Percentiles rank a stretch among this genome's conserved stretches.
Evolutionary conservation across 441 rosid genomes (phyloP).

Genomic region (Euphorbia corollata): DNA sequence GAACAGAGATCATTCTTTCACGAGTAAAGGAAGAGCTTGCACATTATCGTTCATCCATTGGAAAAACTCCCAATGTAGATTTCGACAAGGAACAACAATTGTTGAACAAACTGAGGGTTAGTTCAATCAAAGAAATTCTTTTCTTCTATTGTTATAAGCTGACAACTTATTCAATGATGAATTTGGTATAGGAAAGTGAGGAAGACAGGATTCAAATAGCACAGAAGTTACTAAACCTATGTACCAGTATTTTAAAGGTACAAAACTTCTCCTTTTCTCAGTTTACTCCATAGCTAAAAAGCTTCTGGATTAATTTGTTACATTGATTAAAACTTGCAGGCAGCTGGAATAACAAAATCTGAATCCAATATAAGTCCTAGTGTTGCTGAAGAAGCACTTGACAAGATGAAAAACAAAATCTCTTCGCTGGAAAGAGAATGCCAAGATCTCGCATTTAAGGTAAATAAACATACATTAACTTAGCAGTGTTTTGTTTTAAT

Average conservation of each 20-base stretch:
- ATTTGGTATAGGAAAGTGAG: conserved; percentile 52
- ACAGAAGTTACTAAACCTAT: conserved; percentile 55
- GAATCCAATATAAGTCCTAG: conserved; percentile 46
- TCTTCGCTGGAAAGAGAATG: conserved; percentile 60
- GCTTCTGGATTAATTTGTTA: not conserved
- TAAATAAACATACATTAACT: conserved; percentile 14
- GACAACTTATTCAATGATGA: not conserved
- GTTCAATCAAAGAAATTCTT: conserved; percentile 9
- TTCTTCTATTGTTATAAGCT: not conserved
- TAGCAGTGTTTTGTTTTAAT: not conserved
- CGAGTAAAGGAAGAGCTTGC: conserved; percentile 86
- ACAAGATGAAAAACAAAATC: conserved; percentile 50
- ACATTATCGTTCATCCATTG: conserved; percentile 55
- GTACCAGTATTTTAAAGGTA: conserved; percentile 72
- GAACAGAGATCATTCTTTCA: conserved; percentile 49
- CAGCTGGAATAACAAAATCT: conserved; percentile 53
- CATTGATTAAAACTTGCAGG: conserved; percentile 33
- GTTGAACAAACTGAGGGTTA: conserved; percentile 54
- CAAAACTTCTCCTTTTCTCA: not conserved
- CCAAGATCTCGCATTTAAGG: conserved; percentile 56
- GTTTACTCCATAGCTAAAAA: conserved; percentile 4
- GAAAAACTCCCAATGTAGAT: conserved; percentile 41
- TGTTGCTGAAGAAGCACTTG: conserved; percentile 76
- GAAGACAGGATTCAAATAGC: conserved; percentile 61
- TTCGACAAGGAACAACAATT: conserved; percentile 52